A percentile compares a stretch with the other conserved stretches of the same genome.
Conservation (phyloP, 805 yeast genomes). For the Saccharomycopsis schoenii region DNA sequence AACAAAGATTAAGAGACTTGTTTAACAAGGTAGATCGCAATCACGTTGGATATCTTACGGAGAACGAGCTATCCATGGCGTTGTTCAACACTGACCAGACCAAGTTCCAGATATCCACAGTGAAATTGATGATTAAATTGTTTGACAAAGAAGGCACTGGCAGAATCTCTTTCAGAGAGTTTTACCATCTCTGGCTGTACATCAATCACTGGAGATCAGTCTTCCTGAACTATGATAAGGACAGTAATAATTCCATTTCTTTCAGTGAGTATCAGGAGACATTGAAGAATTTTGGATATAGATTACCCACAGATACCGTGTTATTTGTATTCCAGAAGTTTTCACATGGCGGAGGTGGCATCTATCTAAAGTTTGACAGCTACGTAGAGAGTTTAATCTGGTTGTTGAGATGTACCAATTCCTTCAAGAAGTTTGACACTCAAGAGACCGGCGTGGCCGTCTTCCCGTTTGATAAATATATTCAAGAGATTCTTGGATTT, state of each 20-base stretch:
- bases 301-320: conserved; percentile 48
- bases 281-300: conserved; percentile 57
- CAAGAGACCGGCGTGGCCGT: conserved; percentile 68
- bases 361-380: conserved; percentile 59
- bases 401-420: conserved; percentile 65
- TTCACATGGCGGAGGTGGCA: conserved; percentile 22
- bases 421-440: conserved; percentile 66
- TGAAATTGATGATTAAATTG: conserved; percentile 51
- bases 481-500: conserved; percentile 37
- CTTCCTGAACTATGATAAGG: conserved; percentile 51
- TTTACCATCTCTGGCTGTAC: conserved; percentile 62
- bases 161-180: conserved; percentile 49
- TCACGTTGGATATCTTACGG: conserved; percentile 42
- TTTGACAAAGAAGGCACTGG: conserved; percentile 46
- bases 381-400: conserved; percentile 76
- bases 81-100: conserved; percentile 52
- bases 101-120: conserved; percentile 50
- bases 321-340: conserved; percentile 50
- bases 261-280: conserved; percentile 60
- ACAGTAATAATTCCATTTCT: conserved; percentile 50
- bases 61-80: conserved; percentile 48
- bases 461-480: conserved; percentile 54
- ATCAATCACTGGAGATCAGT: conserved; percentile 57
- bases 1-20: conserved; percentile 37
- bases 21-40: conserved; percentile 48